Base-by-base conservation (phyloP, 768 basidiomycete genomes). In the Boletus fagicola region DNA sequence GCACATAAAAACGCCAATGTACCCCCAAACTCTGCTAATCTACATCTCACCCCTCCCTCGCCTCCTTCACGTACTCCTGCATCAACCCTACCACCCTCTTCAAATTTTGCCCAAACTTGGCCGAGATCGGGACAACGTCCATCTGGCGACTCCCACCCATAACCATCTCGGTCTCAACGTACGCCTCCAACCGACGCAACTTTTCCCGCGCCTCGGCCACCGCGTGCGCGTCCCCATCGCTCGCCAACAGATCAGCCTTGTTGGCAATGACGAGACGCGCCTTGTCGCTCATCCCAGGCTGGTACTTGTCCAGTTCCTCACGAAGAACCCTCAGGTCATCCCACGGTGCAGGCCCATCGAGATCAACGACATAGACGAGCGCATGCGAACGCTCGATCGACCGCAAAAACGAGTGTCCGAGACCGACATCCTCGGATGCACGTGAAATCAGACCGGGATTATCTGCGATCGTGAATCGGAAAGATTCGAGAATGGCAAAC, bases 401-500 rank as follows among this genome's bases (percentile, higher is more conserved):
- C 13, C 94, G 85, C 30, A 99, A 74, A 78, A 98, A 98, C 1
- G 90, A 88, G 72, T 98, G 94, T 0, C 96, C 97, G 2, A 98
- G 81, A 4, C 95, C 97, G 49, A 93, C 85, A 68, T 96, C 91
- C 65, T 92, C 85, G 3, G 92, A 90, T 3, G 94, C 91, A 15
- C 82, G 79, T 10, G 84, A 81, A 55, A 98, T 86, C 45, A 98
- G 84, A 9, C 97, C 97, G 0, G 97, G 97, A 68, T 98, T 98
- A 74, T 99, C 97, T 38, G 94, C 92, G 62, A 99, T 86, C 15
- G 94, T 97, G 78, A 98, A 97, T 11, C 97, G 83, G 70, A 92
- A 88, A 5, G 78, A 74, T 72, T 98, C 95, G 43, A 77, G 77
- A 33, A 83, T 63, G 65, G 86, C 82, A 57, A 86, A 87, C 38